Base-by-base conservation (phyloP, 2,329 filamentous ascomycete genomes). In the Calcarisporium arbuscula region DNA sequence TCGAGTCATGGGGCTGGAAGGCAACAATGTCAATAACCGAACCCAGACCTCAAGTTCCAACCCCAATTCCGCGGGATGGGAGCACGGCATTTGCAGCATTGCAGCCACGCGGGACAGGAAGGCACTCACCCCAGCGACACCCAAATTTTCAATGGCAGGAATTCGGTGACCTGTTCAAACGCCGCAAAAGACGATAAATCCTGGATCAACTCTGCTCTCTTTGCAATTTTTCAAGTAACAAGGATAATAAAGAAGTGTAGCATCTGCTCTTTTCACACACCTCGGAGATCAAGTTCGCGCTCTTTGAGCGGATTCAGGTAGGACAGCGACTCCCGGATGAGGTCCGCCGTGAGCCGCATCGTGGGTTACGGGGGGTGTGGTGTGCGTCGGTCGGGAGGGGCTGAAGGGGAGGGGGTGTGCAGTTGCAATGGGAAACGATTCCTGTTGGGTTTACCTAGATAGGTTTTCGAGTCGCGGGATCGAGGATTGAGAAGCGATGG, bases 221-320 rank as follows among this genome's bases (percentile, higher is more conserved):
- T 63, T 60, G 58, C 55, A 57, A 50, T 54, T 57, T 23, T 29
- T 22, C 16, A 30, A 37, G 31, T 28, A 41, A 31, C 39, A 39
- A 30, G 28, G 28, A 31, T 43, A 36, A 44, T 57, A 53, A 57
- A 57, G 15, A 51, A 77, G 79, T 88, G 85, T 85, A 95, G 87
- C 79, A 94, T 92, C 88, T 90, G 85, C 74, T 80, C 87, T 87
- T 94, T 87, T 84, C 84, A 75, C 88, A 80, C 85, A 96, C 92
- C 92, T 95, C 92, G 82, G 55, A 98, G 86, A 73, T 96, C 89
- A 62, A 98, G 80, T 77, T 98, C 92, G 65, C 92, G 87, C 76
- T 98, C 92, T 70, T 92, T 94, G 64, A 98, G 77, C 61, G 90
- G 89, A 68, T 96, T 98, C 67, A 96, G 84, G 74, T 95, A 98